These are phyloP conservation scores for Fusarium sp. DNA, from an alignment of 2,329 filamentous ascomycete species.

Conservation along the genomic window DNA sequence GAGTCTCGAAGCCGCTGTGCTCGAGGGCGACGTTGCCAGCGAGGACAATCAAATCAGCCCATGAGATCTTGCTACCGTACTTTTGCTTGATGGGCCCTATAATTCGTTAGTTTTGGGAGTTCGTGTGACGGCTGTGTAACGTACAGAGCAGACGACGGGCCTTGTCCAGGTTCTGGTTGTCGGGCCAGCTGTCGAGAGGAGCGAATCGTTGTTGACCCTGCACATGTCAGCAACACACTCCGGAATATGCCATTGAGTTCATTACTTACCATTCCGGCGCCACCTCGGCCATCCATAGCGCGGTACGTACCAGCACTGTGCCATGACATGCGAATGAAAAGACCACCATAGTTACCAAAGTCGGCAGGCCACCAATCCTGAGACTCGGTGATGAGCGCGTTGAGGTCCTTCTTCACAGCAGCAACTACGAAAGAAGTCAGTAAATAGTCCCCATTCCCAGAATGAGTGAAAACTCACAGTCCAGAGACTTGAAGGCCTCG, in stretches of 20 bases:
- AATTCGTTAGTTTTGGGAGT: neutral
- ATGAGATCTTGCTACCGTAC: constrained; percentile 84
- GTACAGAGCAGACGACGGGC: constrained; percentile 76
- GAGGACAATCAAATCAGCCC: constrained; percentile 77
- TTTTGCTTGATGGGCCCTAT: constrained; percentile 79
- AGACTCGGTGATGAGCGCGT: constrained; percentile 78
- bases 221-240: neutral
- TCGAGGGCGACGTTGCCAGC: constrained; percentile 81
- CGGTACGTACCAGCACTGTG: constrained; percentile 83
- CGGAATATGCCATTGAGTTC: too few relatives aligned
- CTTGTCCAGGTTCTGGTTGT: constrained; percentile 83
- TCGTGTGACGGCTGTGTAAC: neutral
- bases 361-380: constrained; percentile 86
- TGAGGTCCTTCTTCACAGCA: constrained; percentile 77
- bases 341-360: constrained; percentile 81
- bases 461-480: constrained; percentile 52
- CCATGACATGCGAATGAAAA: constrained; percentile 85
- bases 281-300: constrained; percentile 77
- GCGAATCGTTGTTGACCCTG: constrained; percentile 80
- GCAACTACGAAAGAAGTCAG: constrained; percentile 47
- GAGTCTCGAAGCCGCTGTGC: constrained; percentile 77
- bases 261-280: constrained; percentile 64
- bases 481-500: constrained; percentile 74
- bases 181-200: constrained; percentile 82
- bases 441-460: neutral